Base-by-base conservation (phyloP, 257 asterid species). In the Scutellaria galericulata region DNA sequence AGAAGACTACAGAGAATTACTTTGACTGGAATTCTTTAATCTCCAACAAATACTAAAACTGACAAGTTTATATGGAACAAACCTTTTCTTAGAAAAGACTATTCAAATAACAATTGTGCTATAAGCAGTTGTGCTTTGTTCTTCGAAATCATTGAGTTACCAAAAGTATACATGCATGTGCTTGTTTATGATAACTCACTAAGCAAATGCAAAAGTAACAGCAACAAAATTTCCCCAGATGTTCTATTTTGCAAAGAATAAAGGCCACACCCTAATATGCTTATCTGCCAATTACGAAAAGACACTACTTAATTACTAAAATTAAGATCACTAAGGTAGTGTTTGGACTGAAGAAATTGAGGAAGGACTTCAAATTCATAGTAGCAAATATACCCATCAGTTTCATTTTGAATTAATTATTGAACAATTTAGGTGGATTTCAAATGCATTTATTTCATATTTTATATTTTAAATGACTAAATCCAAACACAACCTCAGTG, bases 211-310 rank as follows among this genome's bases (percentile, higher is more conserved):
- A 18, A 10, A 37, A 37, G 37, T 64, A 40, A 47, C 48, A 15
- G 44, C 50, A 70, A 22, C 31, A 57, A 41, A 13, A 20, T 22
- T 42, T 44, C 18, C 37, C 51, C 20, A 12, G 31, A 45, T 45
- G 31, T 9, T 9, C 14, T 69, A 67, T 50, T 48, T 37, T 20
- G 13, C 37, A 27, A 48, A 48, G 11, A 48, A 51, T 48, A 40
- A 75, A 50, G 46, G 27, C 39, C 42, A 48, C 55, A 31, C 58
- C 37, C 48, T 40, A 48, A 13, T 20, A 50, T 59, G 46, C 44
- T 41, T 52, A 39, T 22, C 47, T 54, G 31, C 53, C 76, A 51
- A 52, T 68, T 45, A 54, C n/a, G 42, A 55, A 9, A 74, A 58
- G 27, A 22, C 35, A 58, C 50, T 9, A 40, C 14, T 14, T 15